phyloP scores from a whole-genome alignment of 495 filamentous ascomycete genomes.

The Podospora sp. region DNA sequence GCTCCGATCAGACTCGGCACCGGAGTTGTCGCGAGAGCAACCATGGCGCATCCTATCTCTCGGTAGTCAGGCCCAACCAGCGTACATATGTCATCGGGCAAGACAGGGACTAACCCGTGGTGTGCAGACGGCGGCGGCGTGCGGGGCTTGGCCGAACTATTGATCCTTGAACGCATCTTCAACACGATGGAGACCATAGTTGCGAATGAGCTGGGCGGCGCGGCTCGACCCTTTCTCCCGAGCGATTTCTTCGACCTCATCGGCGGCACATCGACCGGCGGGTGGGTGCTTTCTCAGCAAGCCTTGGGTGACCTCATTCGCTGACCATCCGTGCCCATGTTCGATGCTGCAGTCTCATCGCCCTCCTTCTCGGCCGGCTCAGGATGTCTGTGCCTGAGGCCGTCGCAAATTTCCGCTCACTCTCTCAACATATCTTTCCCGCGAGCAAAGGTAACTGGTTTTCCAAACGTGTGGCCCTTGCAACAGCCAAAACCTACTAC shows the following conservation, averaged over 20 bases:
- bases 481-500: constrained; percentile 8
- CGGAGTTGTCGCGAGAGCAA: not conserved
- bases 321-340: not conserved
- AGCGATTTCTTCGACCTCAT: constrained; percentile 11
- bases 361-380: constrained; percentile 7
- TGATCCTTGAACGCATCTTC: constrained; percentile 11
- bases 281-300: not conserved
- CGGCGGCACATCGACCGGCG: constrained; percentile 7
- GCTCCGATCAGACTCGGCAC: not conserved
- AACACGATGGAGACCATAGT: constrained; percentile 11
- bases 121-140: constrained; percentile 8
- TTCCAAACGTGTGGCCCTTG: constrained; percentile 2
- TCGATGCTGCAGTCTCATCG: not conserved
- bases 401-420: not conserved
- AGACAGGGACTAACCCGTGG: not conserved
- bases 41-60: constrained; percentile 11
- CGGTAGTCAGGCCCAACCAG: not conserved
- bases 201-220: constrained; percentile 1
- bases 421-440: constrained; percentile 8
- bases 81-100: not conserved
- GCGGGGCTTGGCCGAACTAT: constrained; percentile 11
- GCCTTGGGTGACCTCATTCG: not conserved
- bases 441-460: constrained; percentile 6
- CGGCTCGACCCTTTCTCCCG: not conserved
- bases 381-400: constrained; percentile 4